Conservation (phyloP, 2,329 filamentous ascomycete genomes). For the Hysterium pulicare region DNA sequence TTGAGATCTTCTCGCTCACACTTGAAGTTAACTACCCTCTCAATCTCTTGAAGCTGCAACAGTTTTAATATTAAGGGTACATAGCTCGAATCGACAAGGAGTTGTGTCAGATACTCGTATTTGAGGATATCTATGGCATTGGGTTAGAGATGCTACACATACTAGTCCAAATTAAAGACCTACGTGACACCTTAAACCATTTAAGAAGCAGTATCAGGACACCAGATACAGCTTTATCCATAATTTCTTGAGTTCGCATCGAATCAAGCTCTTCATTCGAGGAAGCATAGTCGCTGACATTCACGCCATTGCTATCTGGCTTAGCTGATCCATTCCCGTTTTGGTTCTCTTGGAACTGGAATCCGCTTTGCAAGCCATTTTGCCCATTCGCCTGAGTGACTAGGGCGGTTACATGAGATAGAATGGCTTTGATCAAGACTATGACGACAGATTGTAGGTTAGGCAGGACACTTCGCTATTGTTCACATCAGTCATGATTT, state of each 20-base stretch:
- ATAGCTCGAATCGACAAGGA: slow-evolving; percentile 93
- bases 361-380: slow-evolving; percentile 48
- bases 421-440: slow-evolving; percentile 82
- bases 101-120: slow-evolving; percentile 91
- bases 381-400: slow-evolving; percentile 57
- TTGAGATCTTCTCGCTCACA: slow-evolving; percentile 79
- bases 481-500: slow-evolving; percentile 12
- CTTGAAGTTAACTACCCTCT: slow-evolving; percentile 81
- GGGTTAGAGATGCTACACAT: slow-evolving; percentile 7
- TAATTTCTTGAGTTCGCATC: slow-evolving; percentile 78
- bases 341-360: slow-evolving; percentile 41
- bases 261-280: slow-evolving; percentile 73
- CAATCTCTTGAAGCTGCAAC: slow-evolving; percentile 90
- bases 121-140: slow-evolving; percentile 72
- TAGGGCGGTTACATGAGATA: slow-evolving; percentile 84
- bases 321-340: slow-evolving; percentile 35
- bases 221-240: slow-evolving; percentile 86
- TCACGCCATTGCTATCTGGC: slow-evolving; percentile 29
- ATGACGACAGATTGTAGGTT: slow-evolving; percentile 91
- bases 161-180: slow-evolving; percentile 38
- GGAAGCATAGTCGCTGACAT: slow-evolving; percentile 22
- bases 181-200: slow-evolving; percentile 94
- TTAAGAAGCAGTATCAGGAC: slow-evolving; percentile 84
- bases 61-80: slow-evolving; percentile 88
- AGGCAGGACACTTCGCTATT: slow-evolving; percentile 71